These are phyloP conservation scores for Ogataea pilisensis DNA, from an alignment of 805 yeast species.

Conservation along the genomic window DNA sequence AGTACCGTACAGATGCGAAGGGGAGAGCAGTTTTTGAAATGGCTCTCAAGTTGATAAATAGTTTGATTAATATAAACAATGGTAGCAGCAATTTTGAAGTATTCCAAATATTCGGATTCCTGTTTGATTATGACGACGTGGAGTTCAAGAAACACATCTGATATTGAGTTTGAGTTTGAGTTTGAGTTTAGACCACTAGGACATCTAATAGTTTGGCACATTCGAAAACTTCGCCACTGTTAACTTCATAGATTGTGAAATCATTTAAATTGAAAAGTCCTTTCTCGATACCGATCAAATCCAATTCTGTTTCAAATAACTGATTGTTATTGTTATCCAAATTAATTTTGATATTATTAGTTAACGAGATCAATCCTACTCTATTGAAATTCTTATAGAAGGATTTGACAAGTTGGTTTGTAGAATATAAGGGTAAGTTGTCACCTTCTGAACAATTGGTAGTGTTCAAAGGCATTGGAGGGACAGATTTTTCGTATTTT, in stretches of 20 bases:
- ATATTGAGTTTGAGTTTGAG: conserved; percentile 2
- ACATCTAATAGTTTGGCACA: conserved; percentile 71
- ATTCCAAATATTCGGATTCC: conserved; percentile 26
- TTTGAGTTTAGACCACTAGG: conserved; percentile 47
- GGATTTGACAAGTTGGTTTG: conserved; percentile 22
- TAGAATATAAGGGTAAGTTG: conserved; percentile 28
- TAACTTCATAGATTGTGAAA: conserved; percentile 57
- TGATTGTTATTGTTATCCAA: conserved; percentile 37
- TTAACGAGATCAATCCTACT: conserved; percentile 57
- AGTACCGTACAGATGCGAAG: conserved; percentile 1
- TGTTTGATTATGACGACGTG: conserved; percentile 13
- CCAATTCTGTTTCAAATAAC: conserved; percentile 60
- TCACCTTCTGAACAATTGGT: conserved; percentile 17
- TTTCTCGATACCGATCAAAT: conserved; percentile 54
- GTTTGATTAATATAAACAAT: conserved; percentile 7
- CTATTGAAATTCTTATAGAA: conserved; percentile 37
- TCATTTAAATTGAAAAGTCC: conserved; percentile 67
- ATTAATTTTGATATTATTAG: conserved; percentile 60
- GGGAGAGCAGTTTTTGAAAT: conserved; percentile 14
- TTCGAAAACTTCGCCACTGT: conserved; percentile 63
- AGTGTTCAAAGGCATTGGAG: conserved; percentile 31
- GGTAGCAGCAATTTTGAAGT: conserved; percentile 6
- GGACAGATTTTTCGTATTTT: conserved; percentile 33
- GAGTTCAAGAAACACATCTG: not conserved
- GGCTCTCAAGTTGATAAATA: conserved; percentile 22